Base-by-base conservation (phyloP, 2,329 filamentous ascomycete genomes). In the Ceratocystis huliohia region DNA sequence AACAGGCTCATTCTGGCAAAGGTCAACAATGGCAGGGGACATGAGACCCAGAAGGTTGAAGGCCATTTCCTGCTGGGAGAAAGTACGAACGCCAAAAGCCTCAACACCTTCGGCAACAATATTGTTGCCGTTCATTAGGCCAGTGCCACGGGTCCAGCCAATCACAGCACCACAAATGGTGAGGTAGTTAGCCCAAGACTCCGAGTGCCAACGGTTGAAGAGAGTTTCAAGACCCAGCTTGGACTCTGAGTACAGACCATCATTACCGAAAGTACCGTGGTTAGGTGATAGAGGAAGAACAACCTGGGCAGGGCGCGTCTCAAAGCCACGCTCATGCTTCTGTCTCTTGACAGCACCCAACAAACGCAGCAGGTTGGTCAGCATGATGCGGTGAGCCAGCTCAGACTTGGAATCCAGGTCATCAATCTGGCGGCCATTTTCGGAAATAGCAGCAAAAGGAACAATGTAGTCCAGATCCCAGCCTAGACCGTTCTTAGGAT, bases 41-140 rank as follows among this genome's bases (percentile, higher is more conserved):
- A 99, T 96, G 65, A 99, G 84, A 71, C 94, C 93, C 57, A 99
- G 84, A 70, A 99, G 78, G 78, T 99, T 99, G 82, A 99, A 99
- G 17, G 94, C 94, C 94, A 99, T 99, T 78, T 99, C 94, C 75
- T 96, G 91, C 78, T 97, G 94, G 8, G 93, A 97, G 82, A 99
- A 99, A 3, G 94, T 99, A 72, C 94, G 91, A 30, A 97, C 94
- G 72, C 94, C 94, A 71, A 95, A 94, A 72, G 89, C 90, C 80
- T 99, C 94, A 66, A 99, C 91, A 68, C 93, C 94, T 76, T 97
- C 93, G 45, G 94, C 94, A 70, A 97, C 92, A 72, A 97, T 86
- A 77, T 99, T 97, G 82, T 97, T 97, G 73, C 89, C 92, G 71
- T 88, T 89, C 93, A 99, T 99, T 72, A 99, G 85, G 74, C 94